phyloP scores from a whole-genome alignment of 2,329 filamentous ascomycete genomes.

The Sporothrix humicola region DNA sequence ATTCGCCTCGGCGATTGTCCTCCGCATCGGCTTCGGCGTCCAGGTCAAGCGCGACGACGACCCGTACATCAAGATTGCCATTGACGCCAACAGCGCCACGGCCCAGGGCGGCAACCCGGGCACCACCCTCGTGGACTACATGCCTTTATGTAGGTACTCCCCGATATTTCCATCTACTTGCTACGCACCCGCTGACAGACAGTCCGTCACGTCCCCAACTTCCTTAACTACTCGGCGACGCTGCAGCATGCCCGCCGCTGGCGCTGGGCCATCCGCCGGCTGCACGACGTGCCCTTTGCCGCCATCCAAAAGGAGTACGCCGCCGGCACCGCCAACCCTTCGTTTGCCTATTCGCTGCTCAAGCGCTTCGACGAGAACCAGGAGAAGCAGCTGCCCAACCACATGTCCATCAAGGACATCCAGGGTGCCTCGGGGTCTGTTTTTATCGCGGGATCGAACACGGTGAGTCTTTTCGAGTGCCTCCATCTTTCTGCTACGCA shows the following conservation, averaged over 20 bases:
- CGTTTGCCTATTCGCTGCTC: conserved; percentile 44
- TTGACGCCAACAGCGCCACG: conserved; percentile 38
- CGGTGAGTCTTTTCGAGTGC: conserved; percentile 33
- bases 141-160: conserved; percentile 48
- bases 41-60: conserved; percentile 46
- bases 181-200: conserved; percentile 33
- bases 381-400: conserved; percentile 41
- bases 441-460: conserved; percentile 55
- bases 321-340: conserved; percentile 43
- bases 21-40: conserved; percentile 53
- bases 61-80: conserved; percentile 49
- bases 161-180: no score
- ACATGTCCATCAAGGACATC: conserved; percentile 52
- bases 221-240: conserved; percentile 32
- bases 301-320: conserved; percentile 43
- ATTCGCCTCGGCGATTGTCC: conserved; percentile 50
- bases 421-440: conserved; percentile 57
- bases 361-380: conserved; percentile 42
- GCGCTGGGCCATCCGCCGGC: conserved; percentile 46
- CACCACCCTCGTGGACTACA: conserved; percentile 54
- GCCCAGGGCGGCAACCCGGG: conserved; percentile 44
- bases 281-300: conserved; percentile 53
- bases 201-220: conserved; percentile 48
- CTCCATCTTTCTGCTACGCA: neutral
- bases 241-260: conserved; percentile 41